Conservation (phyloP, 352 stramenopile genomes). For the Globisporangium carolinianum region DNA sequence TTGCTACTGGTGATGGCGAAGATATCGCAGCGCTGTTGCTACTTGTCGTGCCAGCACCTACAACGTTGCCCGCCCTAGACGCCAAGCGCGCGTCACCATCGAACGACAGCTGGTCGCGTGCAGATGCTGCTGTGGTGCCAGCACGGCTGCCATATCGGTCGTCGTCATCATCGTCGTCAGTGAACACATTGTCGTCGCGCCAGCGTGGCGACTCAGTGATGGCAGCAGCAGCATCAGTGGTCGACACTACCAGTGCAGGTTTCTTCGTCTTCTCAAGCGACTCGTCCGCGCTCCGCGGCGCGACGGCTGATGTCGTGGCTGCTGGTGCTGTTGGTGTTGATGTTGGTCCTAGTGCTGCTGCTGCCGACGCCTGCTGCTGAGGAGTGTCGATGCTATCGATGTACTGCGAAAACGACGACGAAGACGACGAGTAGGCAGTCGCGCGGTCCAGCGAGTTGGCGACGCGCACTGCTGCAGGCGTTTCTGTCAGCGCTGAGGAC, state of each 20-base stretch:
- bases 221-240: background rate
- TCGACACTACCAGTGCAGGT: background rate
- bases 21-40: background rate
- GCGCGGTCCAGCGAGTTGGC: conserved; percentile 4
- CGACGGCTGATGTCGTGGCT: background rate
- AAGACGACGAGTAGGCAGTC: conserved; percentile 9
- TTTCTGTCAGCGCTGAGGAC: background rate
- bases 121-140: background rate
- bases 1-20: background rate
- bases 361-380: background rate
- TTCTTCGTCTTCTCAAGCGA: conserved; percentile 1
- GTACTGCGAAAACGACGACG: conserved; percentile 9
- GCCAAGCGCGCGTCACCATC: background rate
- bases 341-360: background rate
- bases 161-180: conserved; percentile 8
- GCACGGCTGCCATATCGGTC: background rate
- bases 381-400: conserved; percentile 2
- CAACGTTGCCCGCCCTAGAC: no score
- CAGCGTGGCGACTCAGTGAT: conserved; percentile 19
- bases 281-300: no score
- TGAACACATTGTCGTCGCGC: conserved; percentile 27
- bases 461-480: background rate
- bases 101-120: background rate
- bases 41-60: no score
- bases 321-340: background rate